Evolutionary conservation across 805 yeast species (phyloP).

Genomic region (Tetrapisispora phaffii): DNA sequence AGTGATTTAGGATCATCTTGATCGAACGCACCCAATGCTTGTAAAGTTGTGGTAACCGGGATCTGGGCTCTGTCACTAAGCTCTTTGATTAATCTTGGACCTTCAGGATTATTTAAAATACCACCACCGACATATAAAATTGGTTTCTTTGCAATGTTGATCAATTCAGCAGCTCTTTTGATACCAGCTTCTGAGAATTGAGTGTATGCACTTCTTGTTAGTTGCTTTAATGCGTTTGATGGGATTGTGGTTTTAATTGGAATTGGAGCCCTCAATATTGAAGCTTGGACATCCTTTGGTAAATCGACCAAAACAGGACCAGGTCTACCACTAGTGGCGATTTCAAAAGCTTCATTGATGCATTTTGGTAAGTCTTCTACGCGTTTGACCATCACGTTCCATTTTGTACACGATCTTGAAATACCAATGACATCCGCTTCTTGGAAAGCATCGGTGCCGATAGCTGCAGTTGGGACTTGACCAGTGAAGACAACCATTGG

Average conservation of each 20-base stretch:
- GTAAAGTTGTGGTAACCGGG: constrained; percentile 93
- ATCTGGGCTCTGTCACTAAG: constrained; percentile 83
- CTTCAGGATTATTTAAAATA: constrained; percentile 66
- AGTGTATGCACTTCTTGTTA: constrained; percentile 60
- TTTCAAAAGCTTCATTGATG: constrained; percentile 96
- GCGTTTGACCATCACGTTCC: constrained; percentile 97
- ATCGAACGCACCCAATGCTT: constrained; percentile 90
- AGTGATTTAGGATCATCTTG: constrained; percentile 83
- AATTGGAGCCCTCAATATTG: constrained; percentile 74
- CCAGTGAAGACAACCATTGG: constrained; percentile 96
- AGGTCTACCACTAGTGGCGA: constrained; percentile 92
- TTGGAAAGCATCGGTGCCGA: constrained; percentile 98
- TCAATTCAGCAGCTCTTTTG: constrained; percentile 62
- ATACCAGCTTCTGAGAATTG: constrained; percentile 70
- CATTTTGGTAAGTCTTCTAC: constrained; percentile 92
- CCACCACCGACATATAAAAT: constrained; percentile 90
- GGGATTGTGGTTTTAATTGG: constrained; percentile 76
- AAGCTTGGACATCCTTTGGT: constrained; percentile 96
- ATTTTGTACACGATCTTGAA: constrained; percentile 93
- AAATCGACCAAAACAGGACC: constrained; percentile 97
- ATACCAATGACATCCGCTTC: constrained; percentile 98
- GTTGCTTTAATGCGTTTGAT: constrained; percentile 50
- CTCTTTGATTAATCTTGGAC: constrained; percentile 70
- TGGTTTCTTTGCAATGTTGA: constrained; percentile 80
- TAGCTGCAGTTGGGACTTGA: constrained; percentile 90